Conservation (phyloP, 768 basidiomycete genomes). For the Cubamyces lactineus region DNA sequence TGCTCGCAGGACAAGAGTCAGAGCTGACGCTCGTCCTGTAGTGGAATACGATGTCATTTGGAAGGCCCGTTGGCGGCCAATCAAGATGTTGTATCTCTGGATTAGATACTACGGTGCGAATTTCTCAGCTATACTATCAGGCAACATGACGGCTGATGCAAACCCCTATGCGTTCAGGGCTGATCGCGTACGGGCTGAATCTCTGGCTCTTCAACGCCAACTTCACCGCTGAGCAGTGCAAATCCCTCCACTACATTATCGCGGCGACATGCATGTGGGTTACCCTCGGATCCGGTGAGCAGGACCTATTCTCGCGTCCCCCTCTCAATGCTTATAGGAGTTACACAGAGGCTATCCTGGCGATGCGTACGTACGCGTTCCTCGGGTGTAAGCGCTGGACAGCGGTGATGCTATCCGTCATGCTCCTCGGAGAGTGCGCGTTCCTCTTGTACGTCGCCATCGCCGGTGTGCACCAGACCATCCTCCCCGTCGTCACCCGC, state of each 20-base stretch:
- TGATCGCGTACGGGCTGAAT: background rate
- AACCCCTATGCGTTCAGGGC: background rate
- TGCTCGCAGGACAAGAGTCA: background rate
- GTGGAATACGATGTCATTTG: slow-evolving; percentile 15
- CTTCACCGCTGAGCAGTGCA: slow-evolving; percentile 9
- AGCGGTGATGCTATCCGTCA: background rate
- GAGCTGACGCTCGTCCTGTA: background rate
- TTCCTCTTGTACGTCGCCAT: slow-evolving; percentile 13
- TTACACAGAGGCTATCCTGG: slow-evolving; percentile 11
- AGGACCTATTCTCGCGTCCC: background rate
- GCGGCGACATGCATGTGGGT: slow-evolving; percentile 19
- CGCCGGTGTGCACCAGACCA: slow-evolving; percentile 13
- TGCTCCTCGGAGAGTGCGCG: slow-evolving; percentile 12
- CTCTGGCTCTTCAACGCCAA: slow-evolving; percentile 18
- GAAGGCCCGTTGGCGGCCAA: slow-evolving; percentile 10
- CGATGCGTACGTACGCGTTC: slow-evolving; percentile 15
- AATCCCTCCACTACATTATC: slow-evolving; percentile 13
- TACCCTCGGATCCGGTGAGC: slow-evolving; percentile 12
- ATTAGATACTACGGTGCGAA: slow-evolving; percentile 16
- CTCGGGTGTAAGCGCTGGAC: slow-evolving; percentile 11
- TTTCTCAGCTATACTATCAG: background rate
- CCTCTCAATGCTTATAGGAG: too few species aligned
- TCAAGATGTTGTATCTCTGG: slow-evolving; percentile 15
- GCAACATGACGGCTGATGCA: background rate
- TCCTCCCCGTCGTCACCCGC: slow-evolving; percentile 11